phyloP scores from a whole-genome alignment of 371 early-diverging fungal genomes.

The Mortierella polycephala region DNA sequence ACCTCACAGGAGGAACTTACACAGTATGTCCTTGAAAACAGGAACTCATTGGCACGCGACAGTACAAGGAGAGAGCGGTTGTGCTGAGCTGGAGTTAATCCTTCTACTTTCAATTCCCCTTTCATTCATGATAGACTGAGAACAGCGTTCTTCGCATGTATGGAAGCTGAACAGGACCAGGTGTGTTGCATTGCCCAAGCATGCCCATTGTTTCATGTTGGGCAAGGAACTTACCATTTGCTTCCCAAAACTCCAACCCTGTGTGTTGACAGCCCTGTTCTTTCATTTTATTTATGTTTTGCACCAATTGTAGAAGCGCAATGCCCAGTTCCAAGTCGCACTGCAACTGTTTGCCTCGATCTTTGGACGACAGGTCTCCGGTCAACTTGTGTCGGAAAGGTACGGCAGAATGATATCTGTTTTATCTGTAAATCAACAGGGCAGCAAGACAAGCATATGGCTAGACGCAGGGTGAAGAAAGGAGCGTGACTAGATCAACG shows the following conservation, averaged over 20 bases:
- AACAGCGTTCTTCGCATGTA: constrained; percentile 44
- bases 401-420: constrained; percentile 1
- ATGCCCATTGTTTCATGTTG: too few relatives aligned
- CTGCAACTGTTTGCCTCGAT: constrained; percentile 46
- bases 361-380: constrained; percentile 52
- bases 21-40: constrained; percentile 24
- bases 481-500: constrained; percentile 20
- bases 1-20: constrained; percentile 37
- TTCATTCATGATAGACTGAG: constrained; percentile 28
- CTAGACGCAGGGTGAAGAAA: constrained; percentile 6
- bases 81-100: background rate
- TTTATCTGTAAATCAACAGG: too few relatives aligned
- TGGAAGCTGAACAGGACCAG: constrained; percentile 49
- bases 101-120: background rate
- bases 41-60: background rate
- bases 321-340: constrained; percentile 35
- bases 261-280: too few relatives aligned
- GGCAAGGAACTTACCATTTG: too few relatives aligned
- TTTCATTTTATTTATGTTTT: too few relatives aligned
- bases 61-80: background rate
- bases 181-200: constrained; percentile 9
- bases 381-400: constrained; percentile 49
- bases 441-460: too few relatives aligned
- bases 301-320: constrained; percentile 16
- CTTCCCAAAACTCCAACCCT: too few relatives aligned